Percentiles rank a stretch among this genome's conserved stretches.
Conservation (phyloP, 2,329 filamentous ascomycete genomes). For the Dothiorella sarmentorum region DNA sequence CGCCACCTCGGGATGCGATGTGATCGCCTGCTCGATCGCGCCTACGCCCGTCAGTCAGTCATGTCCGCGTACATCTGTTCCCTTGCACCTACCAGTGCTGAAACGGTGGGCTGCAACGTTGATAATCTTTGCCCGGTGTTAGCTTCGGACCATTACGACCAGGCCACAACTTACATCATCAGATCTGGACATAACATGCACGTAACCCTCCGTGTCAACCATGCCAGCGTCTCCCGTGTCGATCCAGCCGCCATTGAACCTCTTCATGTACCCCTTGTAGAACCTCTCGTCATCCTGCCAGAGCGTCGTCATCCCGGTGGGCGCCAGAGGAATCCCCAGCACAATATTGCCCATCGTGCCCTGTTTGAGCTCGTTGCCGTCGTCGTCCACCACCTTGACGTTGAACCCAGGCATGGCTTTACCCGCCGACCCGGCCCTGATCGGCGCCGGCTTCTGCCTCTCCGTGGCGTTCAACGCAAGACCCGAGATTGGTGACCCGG, state of each 20-base stretch:
- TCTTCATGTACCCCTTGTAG: constrained; percentile 77
- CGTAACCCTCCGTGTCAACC: constrained; percentile 69
- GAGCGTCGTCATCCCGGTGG: constrained; percentile 79
- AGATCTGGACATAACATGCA: constrained; percentile 60
- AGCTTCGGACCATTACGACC: not conserved
- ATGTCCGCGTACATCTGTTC: not conserved
- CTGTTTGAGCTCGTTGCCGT: constrained; percentile 65
- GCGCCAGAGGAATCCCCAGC: constrained; percentile 74
- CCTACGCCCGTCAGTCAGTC: constrained; percentile 46
- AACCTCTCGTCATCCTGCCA: constrained; percentile 86
- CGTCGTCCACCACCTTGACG: constrained; percentile 77
- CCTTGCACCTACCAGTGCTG: constrained; percentile 64
- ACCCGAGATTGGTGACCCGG: constrained; percentile 65
- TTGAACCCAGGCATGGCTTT: constrained; percentile 92
- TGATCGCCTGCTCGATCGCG: constrained; percentile 85
- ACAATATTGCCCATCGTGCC: constrained; percentile 91
- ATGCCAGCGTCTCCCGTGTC: constrained; percentile 90
- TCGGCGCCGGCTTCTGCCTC: constrained; percentile 49
- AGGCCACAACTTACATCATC: constrained; percentile 57
- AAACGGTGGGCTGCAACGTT: constrained; percentile 94
- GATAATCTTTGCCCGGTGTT: constrained; percentile 55
- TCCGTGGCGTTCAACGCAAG: constrained; percentile 55
- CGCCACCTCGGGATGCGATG: constrained; percentile 71
- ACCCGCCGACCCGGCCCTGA: constrained; percentile 83
- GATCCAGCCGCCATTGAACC: constrained; percentile 78